A percentile compares a stretch with the other conserved stretches of the same genome.
These are phyloP conservation scores for Arthrobotrys sphaeroides DNA, from an alignment of 2,329 filamentous ascomycete genomes.

Conservation along the genomic window DNA sequence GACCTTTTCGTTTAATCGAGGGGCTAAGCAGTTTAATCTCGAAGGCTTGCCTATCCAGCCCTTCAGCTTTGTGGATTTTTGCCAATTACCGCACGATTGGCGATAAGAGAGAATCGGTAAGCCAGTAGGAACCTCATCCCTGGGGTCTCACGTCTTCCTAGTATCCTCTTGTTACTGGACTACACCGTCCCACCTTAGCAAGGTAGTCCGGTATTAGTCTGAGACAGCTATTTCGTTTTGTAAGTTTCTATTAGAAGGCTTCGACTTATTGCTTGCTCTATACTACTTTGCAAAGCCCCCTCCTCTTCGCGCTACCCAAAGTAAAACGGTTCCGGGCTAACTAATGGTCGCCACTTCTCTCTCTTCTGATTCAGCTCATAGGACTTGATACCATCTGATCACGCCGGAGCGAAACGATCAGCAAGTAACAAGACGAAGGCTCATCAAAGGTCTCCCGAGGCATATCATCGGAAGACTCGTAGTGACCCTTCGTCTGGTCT, in stretches of 20 bases:
- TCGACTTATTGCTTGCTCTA: conserved; percentile 29
- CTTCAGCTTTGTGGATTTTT: conserved; percentile 49
- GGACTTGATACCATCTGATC: conserved; percentile 54
- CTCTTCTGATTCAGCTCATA: conserved; percentile 53
- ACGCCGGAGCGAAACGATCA: conserved; percentile 42
- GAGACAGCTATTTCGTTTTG: conserved; percentile 54
- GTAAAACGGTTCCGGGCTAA: conserved; percentile 50
- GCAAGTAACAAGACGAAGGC: conserved; percentile 53
- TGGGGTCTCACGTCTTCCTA: conserved; percentile 39
- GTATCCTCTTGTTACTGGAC: conserved; percentile 46
- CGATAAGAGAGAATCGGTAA: conserved; percentile 51
- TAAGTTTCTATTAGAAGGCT: conserved; percentile 53
- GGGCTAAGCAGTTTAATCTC: conserved; percentile 53
- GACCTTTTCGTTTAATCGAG: conserved; percentile 51
- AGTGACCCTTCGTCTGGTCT: conserved; percentile 54
- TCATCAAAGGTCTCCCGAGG: conserved; percentile 54
- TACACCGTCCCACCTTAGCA: conserved; percentile 52
- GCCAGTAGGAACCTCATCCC: conserved; percentile 45
- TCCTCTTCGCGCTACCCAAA: conserved; percentile 52
- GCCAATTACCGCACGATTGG: conserved; percentile 52
- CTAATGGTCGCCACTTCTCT: conserved; percentile 51
- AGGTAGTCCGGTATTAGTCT: conserved; percentile 53
- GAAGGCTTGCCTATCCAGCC: conserved; percentile 48
- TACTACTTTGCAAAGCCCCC: conserved; percentile 49
- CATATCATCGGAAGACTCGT: conserved; percentile 50